phyloP scores from a whole-genome alignment of 108 stramenopile genomes.

The Hondaea fermentalgiana region DNA sequence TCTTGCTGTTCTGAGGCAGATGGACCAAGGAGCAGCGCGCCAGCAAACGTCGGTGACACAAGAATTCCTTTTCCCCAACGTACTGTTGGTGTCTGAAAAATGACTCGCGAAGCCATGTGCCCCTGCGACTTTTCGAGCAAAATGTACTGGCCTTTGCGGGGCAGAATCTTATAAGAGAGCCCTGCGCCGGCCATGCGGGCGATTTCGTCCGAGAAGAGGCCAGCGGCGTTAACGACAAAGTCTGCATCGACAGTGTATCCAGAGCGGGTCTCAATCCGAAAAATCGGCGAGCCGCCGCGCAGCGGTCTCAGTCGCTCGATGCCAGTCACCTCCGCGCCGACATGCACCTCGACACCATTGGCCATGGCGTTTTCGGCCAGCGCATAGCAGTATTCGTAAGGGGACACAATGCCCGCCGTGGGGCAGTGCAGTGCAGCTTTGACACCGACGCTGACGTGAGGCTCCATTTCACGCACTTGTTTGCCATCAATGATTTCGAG shows the following conservation, averaged over 20 bases:
- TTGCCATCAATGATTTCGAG: slow-evolving; percentile 54
- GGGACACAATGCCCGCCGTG: slow-evolving; percentile 70
- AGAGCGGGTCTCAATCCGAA: neutral
- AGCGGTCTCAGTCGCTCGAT: slow-evolving; percentile 28
- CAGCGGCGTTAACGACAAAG: slow-evolving; percentile 66
- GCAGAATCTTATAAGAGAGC: neutral
- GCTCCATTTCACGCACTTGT: slow-evolving; percentile 57
- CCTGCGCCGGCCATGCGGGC: slow-evolving; percentile 61
- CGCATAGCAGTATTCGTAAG: slow-evolving; percentile 69
- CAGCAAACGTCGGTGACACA: neutral
- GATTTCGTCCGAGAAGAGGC: slow-evolving; percentile 58
- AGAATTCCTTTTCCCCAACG: slow-evolving; percentile 3
- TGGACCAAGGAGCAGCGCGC: neutral
- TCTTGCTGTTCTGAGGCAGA: neutral
- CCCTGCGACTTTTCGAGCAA: neutral
- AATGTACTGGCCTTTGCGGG: neutral
- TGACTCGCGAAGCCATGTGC: neutral
- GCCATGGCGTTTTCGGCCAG: slow-evolving; percentile 71
- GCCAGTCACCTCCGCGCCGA: slow-evolving; percentile 54
- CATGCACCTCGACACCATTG: slow-evolving; percentile 70
- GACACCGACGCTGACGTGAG: slow-evolving; percentile 16
- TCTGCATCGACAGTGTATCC: slow-evolving; percentile 32
- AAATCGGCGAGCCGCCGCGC: neutral
- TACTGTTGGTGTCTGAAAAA: neutral
- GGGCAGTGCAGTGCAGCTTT: slow-evolving; percentile 65